Base-by-base conservation (phyloP, 352 stramenopile species). In the Thalassiosira exigua region DNA sequence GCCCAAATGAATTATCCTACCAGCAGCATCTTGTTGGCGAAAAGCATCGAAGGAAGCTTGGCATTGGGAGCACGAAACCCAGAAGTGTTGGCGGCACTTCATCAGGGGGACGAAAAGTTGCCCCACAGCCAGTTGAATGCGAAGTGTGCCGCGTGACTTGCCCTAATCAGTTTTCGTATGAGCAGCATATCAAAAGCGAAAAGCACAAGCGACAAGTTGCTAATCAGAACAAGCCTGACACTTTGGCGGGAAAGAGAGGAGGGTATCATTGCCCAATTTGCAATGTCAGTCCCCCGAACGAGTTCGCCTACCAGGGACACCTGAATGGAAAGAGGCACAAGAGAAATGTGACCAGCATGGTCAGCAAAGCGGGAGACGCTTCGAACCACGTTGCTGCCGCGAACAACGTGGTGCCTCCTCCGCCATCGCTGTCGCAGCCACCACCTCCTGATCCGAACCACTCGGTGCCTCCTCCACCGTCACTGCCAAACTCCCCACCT, bases 241-340 rank as follows among this genome's bases (percentile, higher is more conserved):
- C n/a, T n/a, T n/a, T n/a, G n/a, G n/a, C n/a, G n/a, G n/a, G n/a
- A n/a, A n/a, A n/a, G n/a, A n/a, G n/a, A n/a, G 54, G 41, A 27
- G 54, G 21, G 26, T 62, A 22, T n/a, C 54, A 39, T 56, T 56
- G 46, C n/a, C 17, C 17, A 19, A 21, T 21, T 56, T 56, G 46
- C n/a, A 56, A 56, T 11, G 26, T 70, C 22, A 58, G n/a, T 19
- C 61, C 42, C 46, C n/a, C 41, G 11, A 60, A 30, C 9, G 42
- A 70, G 42, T 56, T 50, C n/a, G 42, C 42, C 1, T 70, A 60
- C 30, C 48, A 70, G 19, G 24, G 61, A 27, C 61, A 70, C 27
- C 61, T 70, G 21, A 46, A 61, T 30, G 61, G 61, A 1, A 70
- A 70, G 24, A 66, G 32, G 24, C 61, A 70, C 29, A 58, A 60